Evolutionary conservation across 1,139 yeast genomes (phyloP).

Genomic region (Pichia sp.): DNA sequence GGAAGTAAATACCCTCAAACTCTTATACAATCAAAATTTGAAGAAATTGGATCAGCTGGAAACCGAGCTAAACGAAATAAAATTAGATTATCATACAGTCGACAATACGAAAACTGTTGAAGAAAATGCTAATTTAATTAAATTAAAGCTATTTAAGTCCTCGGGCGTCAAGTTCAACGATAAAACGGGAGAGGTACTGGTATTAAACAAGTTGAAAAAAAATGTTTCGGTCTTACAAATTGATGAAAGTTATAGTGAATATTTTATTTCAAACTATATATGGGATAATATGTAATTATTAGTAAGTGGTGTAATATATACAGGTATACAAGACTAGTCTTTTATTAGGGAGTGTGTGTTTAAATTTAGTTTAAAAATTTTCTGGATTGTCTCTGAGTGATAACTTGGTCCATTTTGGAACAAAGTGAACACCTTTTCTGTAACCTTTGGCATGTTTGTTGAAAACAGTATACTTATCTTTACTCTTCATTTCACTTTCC

Average conservation of each 20-base stretch:
- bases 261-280: slow-evolving; percentile 57
- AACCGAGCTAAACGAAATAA: slow-evolving; percentile 24
- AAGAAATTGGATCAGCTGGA: slow-evolving; percentile 34
- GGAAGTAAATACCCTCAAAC: slow-evolving; percentile 31
- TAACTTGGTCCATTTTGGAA: slow-evolving; percentile 85
- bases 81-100: not conserved
- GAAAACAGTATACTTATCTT: slow-evolving; percentile 84
- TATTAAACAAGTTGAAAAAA: slow-evolving; percentile 42
- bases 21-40: slow-evolving; percentile 35
- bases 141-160: slow-evolving; percentile 36
- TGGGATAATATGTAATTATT: slow-evolving; percentile 51
- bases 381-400: slow-evolving; percentile 77
- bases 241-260: slow-evolving; percentile 49
- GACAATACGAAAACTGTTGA: slow-evolving; percentile 6
- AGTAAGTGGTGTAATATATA: not conserved
- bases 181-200: slow-evolving; percentile 37
- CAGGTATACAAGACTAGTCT: not conserved
- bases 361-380: slow-evolving; percentile 40
- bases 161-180: slow-evolving; percentile 32
- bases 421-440: slow-evolving; percentile 81
- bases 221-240: slow-evolving; percentile 44
- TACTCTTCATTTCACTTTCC: slow-evolving; percentile 69
- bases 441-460: slow-evolving; percentile 66
- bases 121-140: slow-evolving; percentile 24
- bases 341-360: no score